Evolutionary conservation across 176 grass and related monocot species (phyloP).

Genomic region (Panicum miliaceum): DNA sequence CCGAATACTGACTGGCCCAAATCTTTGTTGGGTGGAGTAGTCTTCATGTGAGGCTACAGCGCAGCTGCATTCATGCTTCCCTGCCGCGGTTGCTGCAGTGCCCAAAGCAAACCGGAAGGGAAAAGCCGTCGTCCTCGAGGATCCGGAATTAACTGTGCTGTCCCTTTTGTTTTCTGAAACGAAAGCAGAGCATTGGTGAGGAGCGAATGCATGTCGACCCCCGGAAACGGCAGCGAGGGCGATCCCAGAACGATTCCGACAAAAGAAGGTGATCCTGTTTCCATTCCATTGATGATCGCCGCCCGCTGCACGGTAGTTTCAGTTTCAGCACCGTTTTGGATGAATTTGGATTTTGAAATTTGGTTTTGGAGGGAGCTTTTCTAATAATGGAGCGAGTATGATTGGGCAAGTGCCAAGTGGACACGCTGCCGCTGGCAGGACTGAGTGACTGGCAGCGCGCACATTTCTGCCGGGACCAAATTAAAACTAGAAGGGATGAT

Average conservation of each 20-base stretch:
- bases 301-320: neutral
- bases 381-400: neutral
- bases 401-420: neutral
- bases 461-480: constrained; percentile 18
- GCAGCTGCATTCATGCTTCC: constrained; percentile 1
- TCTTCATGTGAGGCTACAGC: constrained; percentile 26
- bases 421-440: constrained; percentile 1
- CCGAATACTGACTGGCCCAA: neutral
- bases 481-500: constrained; percentile 4
- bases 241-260: neutral
- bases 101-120: neutral
- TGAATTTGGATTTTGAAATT: neutral
- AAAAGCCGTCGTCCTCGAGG: neutral
- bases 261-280: constrained; percentile 19
- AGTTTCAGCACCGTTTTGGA: neutral
- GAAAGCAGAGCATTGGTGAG: neutral
- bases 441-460: neutral
- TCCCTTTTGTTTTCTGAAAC: neutral
- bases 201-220: constrained; percentile 31
- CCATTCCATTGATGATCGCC: neutral
- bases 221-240: constrained; percentile 14
- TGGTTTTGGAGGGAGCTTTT: neutral
- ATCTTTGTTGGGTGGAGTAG: neutral
- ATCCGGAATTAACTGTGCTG: neutral
- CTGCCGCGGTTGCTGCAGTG: constrained; percentile 22